Evolutionary conservation across 2,329 filamentous ascomycete genomes (phyloP), one percentile per base, ranked within the genome.

Genomic region (Dactylella cylindrospora): DNA sequence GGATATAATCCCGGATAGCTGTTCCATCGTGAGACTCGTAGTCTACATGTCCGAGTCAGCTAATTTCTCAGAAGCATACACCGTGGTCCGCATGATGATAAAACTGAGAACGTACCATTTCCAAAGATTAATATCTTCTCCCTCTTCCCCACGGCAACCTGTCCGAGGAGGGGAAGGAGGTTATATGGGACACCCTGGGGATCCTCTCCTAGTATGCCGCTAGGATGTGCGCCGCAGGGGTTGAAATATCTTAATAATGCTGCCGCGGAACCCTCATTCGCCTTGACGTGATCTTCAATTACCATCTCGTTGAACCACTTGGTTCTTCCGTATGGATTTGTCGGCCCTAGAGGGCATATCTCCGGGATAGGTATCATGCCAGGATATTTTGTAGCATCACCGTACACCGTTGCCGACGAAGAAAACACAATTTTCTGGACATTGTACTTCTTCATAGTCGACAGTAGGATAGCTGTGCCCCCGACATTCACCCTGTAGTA

Each of bases 331-430:
- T 98, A 98, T 20, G 91, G 90, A 79, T 97, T 98, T 68, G 93
- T 98, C 10, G 93, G 89, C 45, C 90, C 91, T 66, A 95, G 88
- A 62, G 94, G 93, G 80, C 93, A 98, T 75, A 88, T 79, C 77
- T 98, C 93, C 45, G 93, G 93, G 71, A 98, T 98, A 66, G 93
- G 93, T 67, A 98, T 98, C 93, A 98, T 98, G 80, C 94, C 86
- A 68, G 86, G 84, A 76, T 96, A 88, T 72, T 90, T 87, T 38
- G 93, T 97, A 49, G 91, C 93, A 75, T 98, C 94, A 72, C 93
- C 93, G 74, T 98, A 98, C 68, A 98, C 93, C 68, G 94, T 98
- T 26, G 93, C 93, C 1, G 90, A 96, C 65, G 90, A 96, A 64
- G 91, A 97, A 78, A 98, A 98, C 75, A 98, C 93, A 70, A 98